Percentiles rank a stretch among this genome's conserved stretches.
Evolutionary conservation across 2,329 filamentous ascomycete species (phyloP).

Genomic region (Microthyrium microscopicum): DNA sequence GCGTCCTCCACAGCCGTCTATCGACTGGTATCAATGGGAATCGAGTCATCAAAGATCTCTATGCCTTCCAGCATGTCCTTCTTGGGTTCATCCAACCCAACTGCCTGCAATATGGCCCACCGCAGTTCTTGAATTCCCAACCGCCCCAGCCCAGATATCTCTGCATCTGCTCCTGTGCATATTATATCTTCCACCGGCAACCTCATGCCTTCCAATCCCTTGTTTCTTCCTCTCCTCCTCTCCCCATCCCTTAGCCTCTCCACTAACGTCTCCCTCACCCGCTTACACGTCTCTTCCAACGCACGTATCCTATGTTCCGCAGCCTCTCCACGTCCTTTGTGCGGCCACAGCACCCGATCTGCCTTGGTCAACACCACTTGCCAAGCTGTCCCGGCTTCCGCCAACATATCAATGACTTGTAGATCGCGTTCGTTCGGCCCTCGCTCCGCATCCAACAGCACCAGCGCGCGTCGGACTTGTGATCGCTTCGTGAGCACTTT

Average conservation of each 20-base stretch:
- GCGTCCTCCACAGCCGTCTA: too few relatives aligned
- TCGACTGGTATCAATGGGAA: too few relatives aligned
- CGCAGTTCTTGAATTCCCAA: conserved; percentile 45
- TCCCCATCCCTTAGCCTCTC: conserved; percentile 21
- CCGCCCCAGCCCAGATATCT: conserved; percentile 27
- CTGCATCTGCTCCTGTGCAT: conserved; percentile 37
- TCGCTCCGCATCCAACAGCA: conserved; percentile 47
- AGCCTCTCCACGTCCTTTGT: conserved; percentile 4
- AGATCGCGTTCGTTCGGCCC: conserved; percentile 46
- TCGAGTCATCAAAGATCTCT: too few relatives aligned
- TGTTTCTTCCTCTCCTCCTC: conserved; percentile 22
- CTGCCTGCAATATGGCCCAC: conserved; percentile 47
- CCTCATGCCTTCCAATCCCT: conserved; percentile 15
- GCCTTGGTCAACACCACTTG: conserved; percentile 52
- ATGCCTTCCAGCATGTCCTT: too few relatives aligned
- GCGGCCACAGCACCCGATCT: conserved; percentile 35
- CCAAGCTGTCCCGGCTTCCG: conserved; percentile 39
- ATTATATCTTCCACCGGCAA: conserved; percentile 43
- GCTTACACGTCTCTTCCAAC: conserved; percentile 23
- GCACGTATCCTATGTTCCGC: conserved; percentile 11
- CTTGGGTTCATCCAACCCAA: conserved; percentile 40
- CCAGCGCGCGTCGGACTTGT: conserved; percentile 42
- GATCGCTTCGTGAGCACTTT: conserved; percentile 45
- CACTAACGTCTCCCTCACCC: conserved; percentile 26
- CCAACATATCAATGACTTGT: conserved; percentile 39